A percentile compares a stretch with the other conserved stretches of the same genome.
phyloP scores from a whole-genome alignment of 2,329 filamentous ascomycete species.

The Pestalotiopsis sp. region DNA sequence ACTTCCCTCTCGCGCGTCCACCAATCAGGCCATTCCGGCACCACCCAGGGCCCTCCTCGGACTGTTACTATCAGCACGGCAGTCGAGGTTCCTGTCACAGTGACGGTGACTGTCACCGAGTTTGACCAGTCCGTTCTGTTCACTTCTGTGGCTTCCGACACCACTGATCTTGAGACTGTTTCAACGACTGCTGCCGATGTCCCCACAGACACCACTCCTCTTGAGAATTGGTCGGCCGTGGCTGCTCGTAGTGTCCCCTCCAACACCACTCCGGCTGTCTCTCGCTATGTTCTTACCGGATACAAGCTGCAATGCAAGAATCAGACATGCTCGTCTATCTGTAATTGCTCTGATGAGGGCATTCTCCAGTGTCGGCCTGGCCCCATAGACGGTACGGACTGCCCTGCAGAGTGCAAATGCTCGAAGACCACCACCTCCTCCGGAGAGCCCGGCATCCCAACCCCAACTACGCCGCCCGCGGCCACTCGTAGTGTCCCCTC shows the following conservation, averaged over 20 bases:
- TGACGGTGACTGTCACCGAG: neutral
- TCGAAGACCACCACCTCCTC: neutral
- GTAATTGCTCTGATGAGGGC: neutral
- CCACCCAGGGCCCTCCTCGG: no score
- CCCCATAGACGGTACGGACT: neutral
- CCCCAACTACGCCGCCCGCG: neutral
- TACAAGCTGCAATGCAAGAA: neutral
- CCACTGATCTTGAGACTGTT: neutral
- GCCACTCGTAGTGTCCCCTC: neutral
- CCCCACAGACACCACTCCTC: neutral
- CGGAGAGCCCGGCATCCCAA: no score
- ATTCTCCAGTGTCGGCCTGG: neutral
- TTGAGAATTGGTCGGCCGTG: no score
- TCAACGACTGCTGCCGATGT: neutral
- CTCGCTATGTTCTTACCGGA: neutral
- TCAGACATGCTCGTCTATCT: neutral
- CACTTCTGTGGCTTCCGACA: neutral
- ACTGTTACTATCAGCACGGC: no score
- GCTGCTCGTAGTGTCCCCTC: neutral
- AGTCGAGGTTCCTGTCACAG: neutral
- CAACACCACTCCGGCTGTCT: neutral
- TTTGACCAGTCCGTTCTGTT: neutral
- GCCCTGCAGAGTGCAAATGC: neutral
- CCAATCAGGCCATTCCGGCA: no score
- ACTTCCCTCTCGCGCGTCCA: neutral